phyloP scores from a whole-genome alignment of 2,329 filamentous ascomycete genomes.

The Ophiocordyceps camponoti-rufipedis region DNA sequence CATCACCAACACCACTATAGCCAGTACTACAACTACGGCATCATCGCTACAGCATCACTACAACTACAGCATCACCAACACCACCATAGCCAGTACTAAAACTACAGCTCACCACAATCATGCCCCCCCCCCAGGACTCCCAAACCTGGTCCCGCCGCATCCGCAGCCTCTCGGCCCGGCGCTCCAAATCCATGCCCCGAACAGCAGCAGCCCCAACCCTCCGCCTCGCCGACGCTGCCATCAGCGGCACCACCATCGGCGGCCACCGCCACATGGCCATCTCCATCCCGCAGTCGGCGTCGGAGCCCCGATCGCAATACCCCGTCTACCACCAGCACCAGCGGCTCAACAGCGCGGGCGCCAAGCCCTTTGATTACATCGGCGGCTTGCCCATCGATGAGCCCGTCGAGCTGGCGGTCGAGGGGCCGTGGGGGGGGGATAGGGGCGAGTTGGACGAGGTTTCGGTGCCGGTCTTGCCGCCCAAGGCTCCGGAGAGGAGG shows the following conservation, averaged over 20 bases:
- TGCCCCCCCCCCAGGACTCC: too few relatives aligned
- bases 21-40: too few relatives aligned
- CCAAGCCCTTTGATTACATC: constrained; percentile 7
- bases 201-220: not conserved
- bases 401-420: not conserved
- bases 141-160: too few relatives aligned
- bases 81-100: too few relatives aligned
- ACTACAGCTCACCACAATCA: too few relatives aligned
- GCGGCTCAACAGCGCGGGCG: constrained; percentile 1
- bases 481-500: not conserved
- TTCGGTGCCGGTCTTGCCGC: not conserved
- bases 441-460: not conserved
- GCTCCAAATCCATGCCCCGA: too few relatives aligned
- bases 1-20: too few relatives aligned
- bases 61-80: too few relatives aligned
- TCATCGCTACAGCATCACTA: too few relatives aligned
- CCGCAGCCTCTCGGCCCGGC: too few relatives aligned
- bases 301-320: constrained; percentile 15
- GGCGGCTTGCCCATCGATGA: constrained; percentile 6
- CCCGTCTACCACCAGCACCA: constrained; percentile 9
- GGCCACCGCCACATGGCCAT: constrained; percentile 42
- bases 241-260: constrained; percentile 31
- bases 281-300: constrained; percentile 35
- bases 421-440: too few relatives aligned
- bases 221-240: constrained; percentile 34